phyloP scores from a whole-genome alignment of 768 basidiomycete species.

The Mycena haematopus region DNA sequence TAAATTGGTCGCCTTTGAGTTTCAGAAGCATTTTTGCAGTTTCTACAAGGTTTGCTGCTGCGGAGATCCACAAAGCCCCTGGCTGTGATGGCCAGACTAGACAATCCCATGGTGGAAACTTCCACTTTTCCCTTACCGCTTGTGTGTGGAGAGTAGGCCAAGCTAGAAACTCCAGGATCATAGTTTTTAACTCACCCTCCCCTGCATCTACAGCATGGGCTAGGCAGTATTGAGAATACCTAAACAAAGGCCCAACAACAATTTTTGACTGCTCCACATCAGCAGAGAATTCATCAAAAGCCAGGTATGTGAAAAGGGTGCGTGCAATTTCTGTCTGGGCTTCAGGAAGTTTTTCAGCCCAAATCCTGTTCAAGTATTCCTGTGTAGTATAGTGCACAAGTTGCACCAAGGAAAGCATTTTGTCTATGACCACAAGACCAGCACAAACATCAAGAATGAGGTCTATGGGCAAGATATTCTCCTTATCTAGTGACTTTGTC shows the following conservation, averaged over 20 bases:
- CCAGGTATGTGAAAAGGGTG: slow-evolving; percentile 1
- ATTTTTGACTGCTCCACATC: not conserved
- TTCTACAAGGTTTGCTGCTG: not conserved
- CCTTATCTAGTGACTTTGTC: not conserved
- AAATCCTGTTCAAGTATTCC: not conserved
- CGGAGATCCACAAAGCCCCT: not conserved
- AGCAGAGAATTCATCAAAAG: not conserved
- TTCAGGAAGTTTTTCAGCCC: not conserved
- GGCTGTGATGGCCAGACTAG: not conserved
- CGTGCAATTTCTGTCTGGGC: not conserved
- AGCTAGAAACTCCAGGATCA: not conserved
- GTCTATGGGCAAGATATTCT: not conserved
- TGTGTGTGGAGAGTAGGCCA: not conserved
- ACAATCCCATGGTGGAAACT: slow-evolving; percentile 1
- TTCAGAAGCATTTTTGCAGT: not conserved
- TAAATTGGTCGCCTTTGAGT: not conserved
- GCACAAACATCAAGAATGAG: not conserved
- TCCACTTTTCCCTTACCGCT: not conserved
- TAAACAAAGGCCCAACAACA: not conserved
- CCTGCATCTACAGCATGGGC: not conserved
- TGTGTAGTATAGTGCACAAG: not conserved
- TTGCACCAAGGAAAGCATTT: not conserved
- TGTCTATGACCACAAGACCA: not conserved
- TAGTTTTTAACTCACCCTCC: not conserved
- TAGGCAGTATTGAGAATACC: not conserved